Conservation (phyloP, 2,329 filamentous ascomycete genomes). For the Claviceps spartinae region DNA sequence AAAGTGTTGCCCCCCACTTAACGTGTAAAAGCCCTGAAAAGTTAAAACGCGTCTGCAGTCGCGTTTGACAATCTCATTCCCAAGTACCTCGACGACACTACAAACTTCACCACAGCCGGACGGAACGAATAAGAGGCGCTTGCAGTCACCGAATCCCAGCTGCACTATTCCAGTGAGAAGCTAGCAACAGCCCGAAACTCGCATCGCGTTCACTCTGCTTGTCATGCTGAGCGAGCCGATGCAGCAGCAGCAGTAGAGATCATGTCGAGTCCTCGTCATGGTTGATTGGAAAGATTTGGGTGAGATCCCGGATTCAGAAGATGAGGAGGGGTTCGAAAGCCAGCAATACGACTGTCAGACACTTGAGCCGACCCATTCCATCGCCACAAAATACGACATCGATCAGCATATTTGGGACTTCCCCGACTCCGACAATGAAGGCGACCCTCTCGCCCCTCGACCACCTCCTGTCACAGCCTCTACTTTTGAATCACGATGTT, state of each 20-base stretch:
- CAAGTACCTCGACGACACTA: too few relatives aligned
- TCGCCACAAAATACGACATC: background rate
- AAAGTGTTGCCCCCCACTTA: slow-evolving; percentile 2
- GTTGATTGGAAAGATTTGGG: slow-evolving; percentile 35
- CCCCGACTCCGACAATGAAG: slow-evolving; percentile 18
- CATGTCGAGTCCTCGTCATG: slow-evolving; percentile 23
- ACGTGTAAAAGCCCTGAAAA: background rate
- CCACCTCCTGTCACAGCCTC: slow-evolving; percentile 1
- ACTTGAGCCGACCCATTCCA: background rate
- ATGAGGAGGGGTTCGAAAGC: slow-evolving; percentile 30
- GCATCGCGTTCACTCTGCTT: background rate
- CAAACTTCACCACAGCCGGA: background rate
- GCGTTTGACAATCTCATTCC: slow-evolving; percentile 8
- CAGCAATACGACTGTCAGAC: slow-evolving; percentile 11
- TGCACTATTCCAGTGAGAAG: background rate
- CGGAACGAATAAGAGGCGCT: background rate
- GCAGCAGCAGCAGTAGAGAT: slow-evolving; percentile 8
- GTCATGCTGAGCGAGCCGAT: slow-evolving; percentile 1
- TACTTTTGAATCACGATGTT: slow-evolving; percentile 9
- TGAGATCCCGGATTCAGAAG: slow-evolving; percentile 38
- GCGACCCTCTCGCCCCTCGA: background rate
- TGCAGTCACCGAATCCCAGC: background rate
- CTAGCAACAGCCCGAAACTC: background rate
- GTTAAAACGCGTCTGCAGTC: slow-evolving; percentile 19
- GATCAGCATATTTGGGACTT: slow-evolving; percentile 23